Conservation (phyloP, 2,329 filamentous ascomycete genomes). For the Thielaviopsis punctulata region DNA sequence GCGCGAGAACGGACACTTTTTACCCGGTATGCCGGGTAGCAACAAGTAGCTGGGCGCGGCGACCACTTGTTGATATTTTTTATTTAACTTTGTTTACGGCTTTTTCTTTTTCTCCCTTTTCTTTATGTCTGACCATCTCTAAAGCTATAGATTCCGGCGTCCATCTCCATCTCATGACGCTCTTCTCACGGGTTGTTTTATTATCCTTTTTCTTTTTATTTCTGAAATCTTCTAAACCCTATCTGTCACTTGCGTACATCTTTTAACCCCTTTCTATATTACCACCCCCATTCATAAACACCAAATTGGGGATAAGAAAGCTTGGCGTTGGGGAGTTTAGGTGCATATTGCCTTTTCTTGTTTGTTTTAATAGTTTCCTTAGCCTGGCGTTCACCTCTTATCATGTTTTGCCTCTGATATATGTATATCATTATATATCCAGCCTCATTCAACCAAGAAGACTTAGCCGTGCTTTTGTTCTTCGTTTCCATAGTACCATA, state of each 20-base stretch:
- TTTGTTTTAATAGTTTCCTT: too few relatives aligned
- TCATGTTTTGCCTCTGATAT: too few relatives aligned
- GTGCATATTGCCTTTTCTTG: too few relatives aligned
- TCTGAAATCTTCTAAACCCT: not conserved
- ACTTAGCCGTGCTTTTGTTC: too few relatives aligned
- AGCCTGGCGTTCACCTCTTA: too few relatives aligned
- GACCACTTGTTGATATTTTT: not conserved
- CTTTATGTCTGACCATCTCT: not conserved
- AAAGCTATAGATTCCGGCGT: not conserved
- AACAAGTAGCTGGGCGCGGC: not conserved
- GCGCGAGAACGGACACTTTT: constrained; percentile 44
- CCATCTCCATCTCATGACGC: not conserved
- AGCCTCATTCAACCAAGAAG: too few relatives aligned
- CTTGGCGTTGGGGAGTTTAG: too few relatives aligned
- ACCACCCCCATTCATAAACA: too few relatives aligned
- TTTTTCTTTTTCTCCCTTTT: not conserved
- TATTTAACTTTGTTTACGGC: not conserved
- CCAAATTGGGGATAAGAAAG: not conserved
- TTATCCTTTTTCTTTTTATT: not conserved
- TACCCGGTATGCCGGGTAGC: constrained; percentile 9
- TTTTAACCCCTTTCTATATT: too few relatives aligned
- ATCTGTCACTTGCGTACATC: too few relatives aligned
- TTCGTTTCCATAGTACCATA: too few relatives aligned
- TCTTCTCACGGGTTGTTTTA: not conserved
- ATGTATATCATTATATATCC: too few relatives aligned